Evolutionary conservation across 2,329 filamentous ascomycete species (phyloP).

Genomic region (Samsoniella hepiali): DNA sequence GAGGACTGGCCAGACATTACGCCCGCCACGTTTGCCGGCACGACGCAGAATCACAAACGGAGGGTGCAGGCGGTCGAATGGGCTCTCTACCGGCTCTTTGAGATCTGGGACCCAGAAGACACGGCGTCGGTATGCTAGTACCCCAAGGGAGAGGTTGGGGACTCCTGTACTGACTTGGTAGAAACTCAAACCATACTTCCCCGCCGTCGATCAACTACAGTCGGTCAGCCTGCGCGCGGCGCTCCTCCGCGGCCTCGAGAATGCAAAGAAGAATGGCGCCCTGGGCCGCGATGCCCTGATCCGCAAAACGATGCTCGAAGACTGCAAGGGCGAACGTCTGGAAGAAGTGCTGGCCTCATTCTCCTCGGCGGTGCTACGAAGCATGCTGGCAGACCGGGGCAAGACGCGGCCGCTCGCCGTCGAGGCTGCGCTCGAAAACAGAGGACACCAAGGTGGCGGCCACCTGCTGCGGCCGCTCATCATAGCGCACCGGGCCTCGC

Average conservation of each 20-base stretch:
- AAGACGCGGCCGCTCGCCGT: conserved; percentile 44
- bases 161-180: conserved; percentile 32
- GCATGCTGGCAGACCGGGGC: conserved; percentile 48
- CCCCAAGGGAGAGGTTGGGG: too few relatives aligned
- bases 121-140: conserved; percentile 69
- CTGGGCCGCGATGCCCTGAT: conserved; percentile 77
- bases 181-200: conserved; percentile 90
- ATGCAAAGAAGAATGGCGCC: conserved; percentile 81
- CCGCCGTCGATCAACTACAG: conserved; percentile 83
- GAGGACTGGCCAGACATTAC: conserved; percentile 80
- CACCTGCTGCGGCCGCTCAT: conserved; percentile 62
- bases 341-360: conserved; percentile 83
- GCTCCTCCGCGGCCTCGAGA: conserved; percentile 75
- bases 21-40: conserved; percentile 66
- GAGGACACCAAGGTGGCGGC: conserved; percentile 54
- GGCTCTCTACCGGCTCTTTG: conserved; percentile 84
- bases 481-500: conserved; percentile 67
- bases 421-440: conserved; percentile 55
- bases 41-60: conserved; percentile 72
- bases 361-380: conserved; percentile 78
- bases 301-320: conserved; percentile 93
- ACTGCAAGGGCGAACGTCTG: conserved; percentile 88
- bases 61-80: conserved; percentile 83
- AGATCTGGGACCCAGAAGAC: conserved; percentile 75
- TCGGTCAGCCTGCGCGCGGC: conserved; percentile 86